Evolutionary conservation across 2,329 filamentous ascomycete species (phyloP).

Genomic region (Sarocladium strictum): DNA sequence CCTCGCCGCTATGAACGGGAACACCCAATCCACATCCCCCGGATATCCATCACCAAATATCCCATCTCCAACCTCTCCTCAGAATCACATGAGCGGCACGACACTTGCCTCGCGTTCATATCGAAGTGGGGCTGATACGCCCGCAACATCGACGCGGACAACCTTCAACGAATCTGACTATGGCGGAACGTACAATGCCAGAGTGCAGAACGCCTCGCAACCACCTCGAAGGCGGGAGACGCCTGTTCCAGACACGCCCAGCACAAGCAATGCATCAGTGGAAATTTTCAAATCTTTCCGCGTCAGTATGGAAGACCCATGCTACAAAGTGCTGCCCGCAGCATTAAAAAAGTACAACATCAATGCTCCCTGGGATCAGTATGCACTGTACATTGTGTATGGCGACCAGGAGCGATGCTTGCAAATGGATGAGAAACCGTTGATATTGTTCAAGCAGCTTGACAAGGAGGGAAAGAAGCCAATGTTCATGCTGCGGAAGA

Average conservation of each 20-base stretch:
- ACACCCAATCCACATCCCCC: slow-evolving; percentile 44
- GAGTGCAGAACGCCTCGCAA: slow-evolving; percentile 25
- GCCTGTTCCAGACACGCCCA: slow-evolving; percentile 56
- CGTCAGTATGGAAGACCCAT: slow-evolving; percentile 96
- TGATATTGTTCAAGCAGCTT: slow-evolving; percentile 95
- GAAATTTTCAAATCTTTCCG: slow-evolving; percentile 99
- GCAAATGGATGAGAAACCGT: slow-evolving; percentile 83
- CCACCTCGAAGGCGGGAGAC: slow-evolving; percentile 55
- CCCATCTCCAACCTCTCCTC: slow-evolving; percentile 65
- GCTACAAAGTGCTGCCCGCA: slow-evolving; percentile 92
- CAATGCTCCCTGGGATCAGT: slow-evolving; percentile 94
- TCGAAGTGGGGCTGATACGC: slow-evolving; percentile 42
- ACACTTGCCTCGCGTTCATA: slow-evolving; percentile 59
- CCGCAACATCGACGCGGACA: slow-evolving; percentile 41
- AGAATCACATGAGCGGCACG: slow-evolving; percentile 44
- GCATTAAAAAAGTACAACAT: slow-evolving; percentile 98
- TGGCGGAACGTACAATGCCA: slow-evolving; percentile 18
- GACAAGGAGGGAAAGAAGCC: slow-evolving; percentile 97
- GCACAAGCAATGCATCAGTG: slow-evolving; percentile 55
- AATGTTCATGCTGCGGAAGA: slow-evolving; percentile 94
- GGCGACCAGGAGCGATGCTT: slow-evolving; percentile 96
- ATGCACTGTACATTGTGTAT: slow-evolving; percentile 96
- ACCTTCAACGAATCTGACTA: slow-evolving; percentile 49
- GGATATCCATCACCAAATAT: slow-evolving; percentile 60
- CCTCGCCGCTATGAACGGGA: slow-evolving; percentile 63